Base-by-base conservation (phyloP, 768 basidiomycete species). In the Boletus reticuloceps region DNA sequence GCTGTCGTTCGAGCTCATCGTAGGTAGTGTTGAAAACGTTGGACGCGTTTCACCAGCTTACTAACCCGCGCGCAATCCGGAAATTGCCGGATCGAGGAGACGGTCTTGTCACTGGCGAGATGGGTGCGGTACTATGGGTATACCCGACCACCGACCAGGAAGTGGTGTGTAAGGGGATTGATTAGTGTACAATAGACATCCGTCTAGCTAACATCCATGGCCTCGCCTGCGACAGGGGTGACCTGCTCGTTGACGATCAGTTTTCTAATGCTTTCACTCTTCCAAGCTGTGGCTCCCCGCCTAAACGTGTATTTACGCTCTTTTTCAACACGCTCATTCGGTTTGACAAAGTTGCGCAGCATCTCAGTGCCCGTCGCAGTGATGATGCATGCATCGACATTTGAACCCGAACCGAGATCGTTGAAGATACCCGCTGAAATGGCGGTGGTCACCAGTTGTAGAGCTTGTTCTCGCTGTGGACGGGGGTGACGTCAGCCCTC, bases 371-470 rank as follows among this genome's bases (percentile, higher is more conserved):
- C 77, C 46, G 80, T 75, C 43, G 88, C 86, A 5, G 92, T 94
- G 74, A 99, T 95, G 62, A 98, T 82, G 71, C 95, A 96, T 1
- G 94, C 96, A 71, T 99, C 97, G 64, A 98, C 84, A 69, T 99
- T 98, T 17, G 92, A 94, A 41, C 97, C 97, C 1, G 96, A 98
- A 5, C 97, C 97, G 34, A 98, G 84, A 77, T 99, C 97, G 77
- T 99, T 98, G 83, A 97, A 98, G 69, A 99, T 95, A 81, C 97
- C 97, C 3, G 93, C 91, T 22, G 89, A 85, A 64, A 99, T 86
- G 44, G 97, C 95, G 38, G 84, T 79, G 54, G 88, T 84, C 37
- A 98, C 94, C 19, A 98, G 79, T 7, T 77, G 75, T 47, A 98
- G 82, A 4, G 94, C 96, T 25, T 89, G 87, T 40, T 83, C 81